phyloP scores from a whole-genome alignment of 2,329 filamentous ascomycete species.

The Whalleya microplaca region DNA sequence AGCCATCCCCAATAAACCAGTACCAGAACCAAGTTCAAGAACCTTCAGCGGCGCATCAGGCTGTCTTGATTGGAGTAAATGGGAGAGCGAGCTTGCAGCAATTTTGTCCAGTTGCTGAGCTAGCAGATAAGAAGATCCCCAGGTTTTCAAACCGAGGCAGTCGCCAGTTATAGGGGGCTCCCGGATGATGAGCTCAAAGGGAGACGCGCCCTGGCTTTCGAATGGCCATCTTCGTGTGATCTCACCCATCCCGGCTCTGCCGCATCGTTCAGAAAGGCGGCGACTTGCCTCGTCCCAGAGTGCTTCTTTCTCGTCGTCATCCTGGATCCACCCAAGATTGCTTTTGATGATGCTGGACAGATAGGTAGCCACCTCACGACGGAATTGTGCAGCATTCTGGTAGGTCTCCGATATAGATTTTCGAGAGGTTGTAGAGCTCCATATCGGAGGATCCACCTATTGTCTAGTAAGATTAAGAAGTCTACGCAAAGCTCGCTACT shows the following conservation, averaged over 20 bases:
- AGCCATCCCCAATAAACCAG: constrained; percentile 86
- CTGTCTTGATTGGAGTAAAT: constrained; percentile 45
- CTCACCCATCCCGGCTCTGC: constrained; percentile 69
- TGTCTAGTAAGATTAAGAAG: constrained; percentile 3
- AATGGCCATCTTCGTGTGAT: constrained; percentile 61
- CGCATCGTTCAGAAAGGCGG: constrained; percentile 83
- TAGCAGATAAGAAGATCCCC: constrained; percentile 88
- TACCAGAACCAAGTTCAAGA: constrained; percentile 87
- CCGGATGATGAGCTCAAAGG: constrained; percentile 71
- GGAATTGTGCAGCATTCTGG: constrained; percentile 47
- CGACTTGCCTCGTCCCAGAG: constrained; percentile 81
- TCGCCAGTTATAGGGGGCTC: constrained; percentile 90
- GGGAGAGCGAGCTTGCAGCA: constrained; percentile 47
- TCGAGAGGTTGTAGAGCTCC: constrained; percentile 55
- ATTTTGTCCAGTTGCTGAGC: constrained; percentile 69
- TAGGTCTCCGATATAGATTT: constrained; percentile 47
- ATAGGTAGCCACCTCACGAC: constrained; percentile 64
- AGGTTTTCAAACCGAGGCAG: constrained; percentile 90
- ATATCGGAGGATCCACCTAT: constrained; percentile 65
- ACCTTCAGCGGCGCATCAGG: constrained; percentile 40
- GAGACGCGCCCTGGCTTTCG: constrained; percentile 37
- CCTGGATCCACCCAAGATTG: constrained; percentile 68
- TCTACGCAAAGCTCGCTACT: not conserved
- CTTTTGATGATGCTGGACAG: constrained; percentile 71
- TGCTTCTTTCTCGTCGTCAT: constrained; percentile 66